phyloP scores from a whole-genome alignment of 495 filamentous ascomycete species.

The Sordaria brevicollis region DNA sequence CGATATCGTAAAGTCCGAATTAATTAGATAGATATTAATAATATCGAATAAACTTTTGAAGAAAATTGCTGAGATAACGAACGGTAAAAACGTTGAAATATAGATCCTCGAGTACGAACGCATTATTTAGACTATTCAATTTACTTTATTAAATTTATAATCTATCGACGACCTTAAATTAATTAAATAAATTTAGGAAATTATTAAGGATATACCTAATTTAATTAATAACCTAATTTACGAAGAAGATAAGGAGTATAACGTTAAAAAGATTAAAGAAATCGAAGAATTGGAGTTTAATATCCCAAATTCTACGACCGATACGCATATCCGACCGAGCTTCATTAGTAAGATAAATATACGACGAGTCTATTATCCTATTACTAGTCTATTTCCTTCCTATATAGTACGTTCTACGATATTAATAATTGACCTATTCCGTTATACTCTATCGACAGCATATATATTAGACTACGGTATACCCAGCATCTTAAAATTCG shows the following conservation, averaged over 20 bases:
- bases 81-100: too few relatives aligned
- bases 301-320: not conserved
- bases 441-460: not conserved
- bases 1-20: too few relatives aligned
- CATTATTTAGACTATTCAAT: too few relatives aligned
- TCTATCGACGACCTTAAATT: too few relatives aligned
- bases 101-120: too few relatives aligned
- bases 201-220: not conserved
- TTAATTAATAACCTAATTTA: not conserved
- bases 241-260: too few relatives aligned
- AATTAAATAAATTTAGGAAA: too few relatives aligned
- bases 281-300: not conserved
- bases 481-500: not conserved
- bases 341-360: not conserved
- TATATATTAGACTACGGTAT: not conserved
- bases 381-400: not conserved
- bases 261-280: not conserved
- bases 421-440: not conserved
- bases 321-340: not conserved
- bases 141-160: too few relatives aligned
- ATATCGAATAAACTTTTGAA: too few relatives aligned
- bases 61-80: too few relatives aligned
- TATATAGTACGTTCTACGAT: too few relatives aligned
- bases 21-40: too few relatives aligned
- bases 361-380: not conserved